These are phyloP conservation scores for Calycina marina DNA, from an alignment of 2,329 filamentous ascomycete species.

Conservation along the genomic window DNA sequence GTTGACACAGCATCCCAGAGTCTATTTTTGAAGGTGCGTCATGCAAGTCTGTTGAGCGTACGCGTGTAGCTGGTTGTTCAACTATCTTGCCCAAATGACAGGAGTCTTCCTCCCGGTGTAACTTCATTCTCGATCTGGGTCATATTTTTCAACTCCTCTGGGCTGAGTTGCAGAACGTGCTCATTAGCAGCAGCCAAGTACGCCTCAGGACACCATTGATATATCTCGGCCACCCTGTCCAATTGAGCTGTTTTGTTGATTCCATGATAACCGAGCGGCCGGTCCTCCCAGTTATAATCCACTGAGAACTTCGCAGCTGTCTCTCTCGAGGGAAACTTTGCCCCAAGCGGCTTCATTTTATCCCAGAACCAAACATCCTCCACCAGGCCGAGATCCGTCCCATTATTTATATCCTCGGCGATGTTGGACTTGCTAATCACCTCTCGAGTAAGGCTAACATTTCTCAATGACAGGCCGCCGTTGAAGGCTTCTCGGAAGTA, in stretches of 20 bases:
- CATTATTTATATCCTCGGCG: constrained; percentile 4
- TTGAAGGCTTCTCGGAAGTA: constrained; percentile 7
- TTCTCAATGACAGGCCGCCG: constrained; percentile 28
- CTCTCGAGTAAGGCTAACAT: constrained; percentile 26
- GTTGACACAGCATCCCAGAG: too few species aligned
- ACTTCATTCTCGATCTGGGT: neutral
- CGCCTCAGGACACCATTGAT: constrained; percentile 20
- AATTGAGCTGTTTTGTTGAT: constrained; percentile 6
- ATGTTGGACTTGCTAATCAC: constrained; percentile 2
- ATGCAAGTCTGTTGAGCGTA: too few species aligned
- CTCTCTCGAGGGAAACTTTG: constrained; percentile 9
- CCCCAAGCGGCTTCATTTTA: constrained; percentile 12
- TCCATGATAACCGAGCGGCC: constrained; percentile 7
- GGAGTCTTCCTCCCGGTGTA: neutral
- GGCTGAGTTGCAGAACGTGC: neutral
- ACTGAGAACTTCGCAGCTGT: constrained; percentile 8
- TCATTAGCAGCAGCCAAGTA: neutral
- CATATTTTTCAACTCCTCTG: neutral
- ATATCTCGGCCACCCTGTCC: constrained; percentile 13
- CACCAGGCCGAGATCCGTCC: constrained; percentile 7
- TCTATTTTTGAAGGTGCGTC: too few species aligned
- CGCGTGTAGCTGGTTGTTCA: too few species aligned
- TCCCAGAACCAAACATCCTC: constrained; percentile 10
- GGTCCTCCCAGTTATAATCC: constrained; percentile 2
- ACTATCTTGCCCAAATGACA: neutral